Evolutionary conservation across 257 asterid species (phyloP).

Genomic region (Nicotiana otophora): DNA sequence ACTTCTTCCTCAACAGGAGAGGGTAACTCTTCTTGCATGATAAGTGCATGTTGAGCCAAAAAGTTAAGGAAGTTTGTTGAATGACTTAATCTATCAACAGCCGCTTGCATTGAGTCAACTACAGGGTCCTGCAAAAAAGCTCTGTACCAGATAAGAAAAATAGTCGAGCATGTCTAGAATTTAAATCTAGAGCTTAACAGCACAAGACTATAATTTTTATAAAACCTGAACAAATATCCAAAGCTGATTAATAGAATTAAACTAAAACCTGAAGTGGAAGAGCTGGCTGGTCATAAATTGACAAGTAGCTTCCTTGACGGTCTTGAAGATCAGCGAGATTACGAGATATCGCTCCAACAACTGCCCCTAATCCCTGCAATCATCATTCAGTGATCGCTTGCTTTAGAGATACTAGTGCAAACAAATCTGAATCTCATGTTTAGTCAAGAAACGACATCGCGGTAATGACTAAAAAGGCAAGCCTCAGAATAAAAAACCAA

Average conservation of each 20-base stretch:
- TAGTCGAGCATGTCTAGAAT: not conserved
- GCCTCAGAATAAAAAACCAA: not conserved
- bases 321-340: conserved; percentile 95
- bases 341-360: conserved; percentile 95
- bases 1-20: conserved; percentile 49
- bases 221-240: not conserved
- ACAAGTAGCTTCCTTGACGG: conserved; percentile 92
- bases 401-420: not conserved
- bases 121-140: conserved; percentile 74
- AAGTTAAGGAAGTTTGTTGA: conserved; percentile 86
- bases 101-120: conserved; percentile 72
- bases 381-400: not conserved
- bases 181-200: not conserved
- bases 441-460: not conserved
- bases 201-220: not conserved
- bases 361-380: conserved; percentile 93
- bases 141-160: conserved; percentile 15
- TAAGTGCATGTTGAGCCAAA: conserved; percentile 95
- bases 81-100: conserved; percentile 72
- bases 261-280: conserved; percentile 64
- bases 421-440: not conserved
- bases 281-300: conserved; percentile 87
- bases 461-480: not conserved
- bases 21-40: conserved; percentile 92
- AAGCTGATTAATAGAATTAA: not conserved